phyloP scores from a whole-genome alignment of 2,329 filamentous ascomycete species.

The Botrytis aclada region DNA sequence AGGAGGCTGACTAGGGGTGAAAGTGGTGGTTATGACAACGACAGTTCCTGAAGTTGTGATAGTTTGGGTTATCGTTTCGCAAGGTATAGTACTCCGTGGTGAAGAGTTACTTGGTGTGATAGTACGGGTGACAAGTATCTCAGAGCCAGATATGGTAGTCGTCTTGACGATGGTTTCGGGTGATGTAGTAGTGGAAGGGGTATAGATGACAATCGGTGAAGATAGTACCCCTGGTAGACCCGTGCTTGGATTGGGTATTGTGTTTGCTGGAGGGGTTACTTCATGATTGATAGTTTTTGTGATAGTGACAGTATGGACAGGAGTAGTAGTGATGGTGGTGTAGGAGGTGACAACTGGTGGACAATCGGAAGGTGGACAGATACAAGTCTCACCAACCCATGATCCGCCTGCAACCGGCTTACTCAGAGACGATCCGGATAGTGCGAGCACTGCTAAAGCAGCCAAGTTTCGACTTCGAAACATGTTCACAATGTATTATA shows the following conservation, averaged over 20 bases:
- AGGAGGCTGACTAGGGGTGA: neutral
- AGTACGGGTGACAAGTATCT: neutral
- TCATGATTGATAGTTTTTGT: constrained; percentile 6
- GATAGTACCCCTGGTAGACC: neutral
- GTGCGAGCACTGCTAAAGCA: constrained; percentile 14
- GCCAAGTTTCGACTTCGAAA: constrained; percentile 7
- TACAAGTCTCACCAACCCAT: constrained; percentile 12
- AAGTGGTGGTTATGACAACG: neutral
- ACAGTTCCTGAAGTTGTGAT: constrained; percentile 6
- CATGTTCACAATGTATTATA: constrained; percentile 13
- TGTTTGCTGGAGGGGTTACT: neutral
- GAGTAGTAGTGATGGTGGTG: constrained; percentile 6
- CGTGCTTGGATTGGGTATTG: neutral
- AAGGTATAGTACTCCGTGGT: neutral
- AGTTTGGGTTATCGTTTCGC: neutral
- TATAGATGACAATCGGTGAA: neutral
- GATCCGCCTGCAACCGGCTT: constrained; percentile 19
- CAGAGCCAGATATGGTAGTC: constrained; percentile 7
- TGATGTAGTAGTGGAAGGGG: neutral
- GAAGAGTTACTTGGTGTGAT: neutral
- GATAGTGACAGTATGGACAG: constrained; percentile 8
- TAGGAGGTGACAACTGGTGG: constrained; percentile 12
- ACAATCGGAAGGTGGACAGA: neutral
- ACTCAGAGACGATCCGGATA: constrained; percentile 11
- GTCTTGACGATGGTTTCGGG: neutral